Evolutionary conservation across 371 early-diverging fungal genomes (phyloP).

Genomic region (Neoconidiobolus thromboides): DNA sequence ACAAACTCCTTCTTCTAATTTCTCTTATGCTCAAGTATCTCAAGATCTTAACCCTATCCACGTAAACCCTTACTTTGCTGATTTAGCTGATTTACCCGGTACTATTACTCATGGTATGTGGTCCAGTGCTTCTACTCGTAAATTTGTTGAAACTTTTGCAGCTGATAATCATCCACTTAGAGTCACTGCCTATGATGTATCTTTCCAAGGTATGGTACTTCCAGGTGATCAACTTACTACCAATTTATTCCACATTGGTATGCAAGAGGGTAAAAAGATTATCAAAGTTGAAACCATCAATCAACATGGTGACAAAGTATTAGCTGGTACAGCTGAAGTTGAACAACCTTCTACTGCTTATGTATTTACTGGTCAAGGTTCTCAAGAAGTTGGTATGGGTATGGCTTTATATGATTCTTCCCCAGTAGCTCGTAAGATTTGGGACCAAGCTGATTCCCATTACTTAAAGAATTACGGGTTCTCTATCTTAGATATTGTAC

Average conservation of each 20-base stretch:
- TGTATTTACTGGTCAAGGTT: conserved; percentile 93
- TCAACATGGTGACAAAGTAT: conserved; percentile 66
- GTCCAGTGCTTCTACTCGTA: conserved; percentile 88
- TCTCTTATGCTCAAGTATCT: conserved; percentile 71
- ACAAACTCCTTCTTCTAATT: conserved; percentile 60
- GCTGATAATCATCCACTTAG: conserved; percentile 87
- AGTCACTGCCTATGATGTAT: conserved; percentile 59
- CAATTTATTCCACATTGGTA: conserved; percentile 83
- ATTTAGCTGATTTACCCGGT: conserved; percentile 74
- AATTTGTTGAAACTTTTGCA: conserved; percentile 85
- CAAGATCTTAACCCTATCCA: conserved; percentile 93
- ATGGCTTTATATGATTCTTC: conserved; percentile 81
- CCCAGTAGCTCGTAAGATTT: conserved; percentile 64
- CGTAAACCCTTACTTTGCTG: conserved; percentile 90
- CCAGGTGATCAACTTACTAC: conserved; percentile 73
- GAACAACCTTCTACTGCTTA: conserved; percentile 82
- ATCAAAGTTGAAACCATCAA: conserved; percentile 82
- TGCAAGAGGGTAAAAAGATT: conserved; percentile 91
- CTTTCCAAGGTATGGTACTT: conserved; percentile 69
- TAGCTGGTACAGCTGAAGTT: conserved; percentile 83
- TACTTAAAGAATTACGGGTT: conserved; percentile 76
- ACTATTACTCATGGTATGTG: conserved; percentile 97
- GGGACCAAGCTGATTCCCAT: conserved; percentile 84
- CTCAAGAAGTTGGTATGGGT: conserved; percentile 91
- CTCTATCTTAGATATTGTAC: conserved; percentile 83